A percentile compares a stretch with the other conserved stretches of the same genome.
phyloP scores from a whole-genome alignment of 805 yeast species.

The Yamadazyma akitaensis region DNA sequence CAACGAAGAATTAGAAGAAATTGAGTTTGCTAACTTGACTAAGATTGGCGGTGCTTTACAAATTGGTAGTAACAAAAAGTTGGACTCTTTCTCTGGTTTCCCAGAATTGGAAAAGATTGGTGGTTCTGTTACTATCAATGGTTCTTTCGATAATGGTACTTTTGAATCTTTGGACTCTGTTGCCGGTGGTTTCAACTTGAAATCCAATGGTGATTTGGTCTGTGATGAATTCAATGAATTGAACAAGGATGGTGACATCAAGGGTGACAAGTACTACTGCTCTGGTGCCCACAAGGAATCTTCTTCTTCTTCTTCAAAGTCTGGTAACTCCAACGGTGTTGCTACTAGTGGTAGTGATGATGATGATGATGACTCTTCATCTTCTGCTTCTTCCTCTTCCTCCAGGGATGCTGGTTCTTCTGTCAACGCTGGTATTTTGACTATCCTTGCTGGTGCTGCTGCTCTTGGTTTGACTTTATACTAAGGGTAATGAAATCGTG shows the following conservation, averaged over 20 bases:
- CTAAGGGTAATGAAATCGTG: conserved; percentile 8
- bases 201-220: conserved; percentile 73
- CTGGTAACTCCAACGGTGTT: conserved; percentile 23
- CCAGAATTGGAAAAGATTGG: conserved; percentile 67
- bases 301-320: conserved; percentile 43
- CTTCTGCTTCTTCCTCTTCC: conserved; percentile 20
- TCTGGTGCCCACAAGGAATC: conserved; percentile 53
- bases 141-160: conserved; percentile 78
- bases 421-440: conserved; percentile 16
- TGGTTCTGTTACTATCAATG: conserved; percentile 83
- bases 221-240: conserved; percentile 73
- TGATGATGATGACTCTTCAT: conserved; percentile 16
- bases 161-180: conserved; percentile 73
- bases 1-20: conserved; percentile 67
- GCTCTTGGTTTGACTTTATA: conserved; percentile 37
- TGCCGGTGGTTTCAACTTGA: conserved; percentile 87
- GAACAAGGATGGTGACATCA: conserved; percentile 76
- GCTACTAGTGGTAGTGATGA: conserved; percentile 15
- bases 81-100: conserved; percentile 68
- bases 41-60: conserved; percentile 91
- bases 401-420: conserved; percentile 14
- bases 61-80: conserved; percentile 77
- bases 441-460: conserved; percentile 29
- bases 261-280: conserved; percentile 85
- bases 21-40: conserved; percentile 68